Evolutionary conservation across 495 filamentous ascomycete genomes (phyloP).

Genomic region (Bathelium albidoporum): DNA sequence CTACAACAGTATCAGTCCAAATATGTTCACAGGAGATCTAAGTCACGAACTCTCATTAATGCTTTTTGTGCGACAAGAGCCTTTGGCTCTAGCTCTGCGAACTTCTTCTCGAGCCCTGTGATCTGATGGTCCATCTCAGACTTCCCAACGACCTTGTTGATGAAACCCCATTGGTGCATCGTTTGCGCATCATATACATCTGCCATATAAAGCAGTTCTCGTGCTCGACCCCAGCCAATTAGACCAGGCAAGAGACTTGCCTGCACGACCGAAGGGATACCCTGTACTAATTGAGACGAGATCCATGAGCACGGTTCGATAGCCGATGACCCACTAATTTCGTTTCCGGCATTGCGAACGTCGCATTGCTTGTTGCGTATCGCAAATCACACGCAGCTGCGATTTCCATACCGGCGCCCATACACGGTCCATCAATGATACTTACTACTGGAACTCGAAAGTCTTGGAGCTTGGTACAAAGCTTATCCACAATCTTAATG

Average conservation of each 20-base stretch:
- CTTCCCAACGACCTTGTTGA: conserved; percentile 13
- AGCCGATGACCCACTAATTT: conserved; percentile 3
- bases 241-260: conserved; percentile 17
- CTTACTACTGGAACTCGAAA: conserved; percentile 19
- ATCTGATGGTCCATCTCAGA: conserved; percentile 10
- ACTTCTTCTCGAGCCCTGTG: conserved; percentile 6
- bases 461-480: conserved; percentile 17
- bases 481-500: conserved; percentile 14
- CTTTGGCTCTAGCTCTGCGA: conserved; percentile 14
- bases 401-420: conserved; percentile 22
- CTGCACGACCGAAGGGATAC: conserved; percentile 19
- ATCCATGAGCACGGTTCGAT: not conserved
- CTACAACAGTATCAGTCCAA: conserved; percentile 3
- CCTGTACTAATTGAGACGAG: not conserved
- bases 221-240: conserved; percentile 17
- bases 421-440: conserved; percentile 14
- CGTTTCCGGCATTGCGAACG: conserved; percentile 22
- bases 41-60: not conserved
- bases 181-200: conserved; percentile 14
- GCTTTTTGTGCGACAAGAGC: conserved; percentile 17
- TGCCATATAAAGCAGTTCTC: conserved; percentile 18
- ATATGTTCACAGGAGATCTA: not conserved
- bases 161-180: conserved; percentile 19
- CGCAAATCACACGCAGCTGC: conserved; percentile 18
- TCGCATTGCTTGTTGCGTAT: conserved; percentile 11